Conservation (phyloP, 2,329 filamentous ascomycete genomes). For the Chaetomium sp. region DNA sequence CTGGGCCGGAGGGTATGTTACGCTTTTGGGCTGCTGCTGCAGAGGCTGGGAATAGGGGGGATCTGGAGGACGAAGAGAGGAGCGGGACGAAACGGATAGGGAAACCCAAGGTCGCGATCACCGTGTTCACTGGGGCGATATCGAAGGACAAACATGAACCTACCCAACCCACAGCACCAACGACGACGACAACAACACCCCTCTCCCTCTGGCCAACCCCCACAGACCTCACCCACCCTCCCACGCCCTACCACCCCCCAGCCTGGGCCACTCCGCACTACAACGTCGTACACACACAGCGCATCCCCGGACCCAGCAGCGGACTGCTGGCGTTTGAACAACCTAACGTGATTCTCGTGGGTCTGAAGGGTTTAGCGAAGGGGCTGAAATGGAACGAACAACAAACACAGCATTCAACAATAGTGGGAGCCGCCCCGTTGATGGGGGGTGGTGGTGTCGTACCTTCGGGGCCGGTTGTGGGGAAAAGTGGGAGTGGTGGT, state of each 20-base stretch:
- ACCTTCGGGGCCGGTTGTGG: too few species aligned
- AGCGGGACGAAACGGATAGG: not conserved
- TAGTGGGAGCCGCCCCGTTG: too few species aligned
- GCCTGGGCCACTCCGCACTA: conserved; percentile 42
- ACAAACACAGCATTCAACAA: not conserved
- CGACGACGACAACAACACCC: too few species aligned
- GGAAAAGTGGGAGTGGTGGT: too few species aligned
- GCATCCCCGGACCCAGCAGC: conserved; percentile 35
- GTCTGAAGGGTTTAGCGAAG: conserved; percentile 36
- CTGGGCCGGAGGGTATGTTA: conserved; percentile 55
- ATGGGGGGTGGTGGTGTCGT: too few species aligned
- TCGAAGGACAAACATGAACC: not conserved
- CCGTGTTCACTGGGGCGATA: conserved; percentile 34
- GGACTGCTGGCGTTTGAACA: conserved; percentile 44
- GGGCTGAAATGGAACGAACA: conserved; percentile 34
- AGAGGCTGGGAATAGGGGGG: conserved; percentile 26
- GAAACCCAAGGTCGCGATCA: conserved; percentile 40
- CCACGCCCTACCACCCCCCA: conserved; percentile 37
- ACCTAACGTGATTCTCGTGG: conserved; percentile 39
- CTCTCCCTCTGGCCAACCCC: not conserved
- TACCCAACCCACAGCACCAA: not conserved
- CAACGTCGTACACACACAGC: conserved; percentile 36
- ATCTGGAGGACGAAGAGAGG: conserved; percentile 10
- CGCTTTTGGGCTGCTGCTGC: conserved; percentile 48
- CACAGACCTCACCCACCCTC: conserved; percentile 17